Percentiles rank a stretch among this genome's conserved stretches.
Evolutionary conservation across 1,139 yeast species (phyloP).

Genomic region (Geotrichum histeridarum): DNA sequence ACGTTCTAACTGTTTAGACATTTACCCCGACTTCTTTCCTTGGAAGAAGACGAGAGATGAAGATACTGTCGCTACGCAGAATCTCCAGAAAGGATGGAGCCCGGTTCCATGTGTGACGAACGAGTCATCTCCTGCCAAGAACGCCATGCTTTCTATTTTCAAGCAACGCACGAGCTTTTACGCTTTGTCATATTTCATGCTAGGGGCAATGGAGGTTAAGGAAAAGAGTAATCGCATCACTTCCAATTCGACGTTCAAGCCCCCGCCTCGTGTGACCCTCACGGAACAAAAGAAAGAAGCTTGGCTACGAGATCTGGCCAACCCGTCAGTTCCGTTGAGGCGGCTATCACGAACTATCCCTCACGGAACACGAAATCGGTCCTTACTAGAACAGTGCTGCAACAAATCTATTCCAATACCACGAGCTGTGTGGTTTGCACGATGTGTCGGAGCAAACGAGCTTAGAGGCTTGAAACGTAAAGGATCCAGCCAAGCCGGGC

Average conservation of each 20-base stretch:
- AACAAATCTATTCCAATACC: slow-evolving; percentile 60
- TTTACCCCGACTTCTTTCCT: slow-evolving; percentile 73
- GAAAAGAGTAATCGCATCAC: slow-evolving; percentile 60
- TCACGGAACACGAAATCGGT: slow-evolving; percentile 76
- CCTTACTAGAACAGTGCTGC: slow-evolving; percentile 66
- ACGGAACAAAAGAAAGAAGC: slow-evolving; percentile 79
- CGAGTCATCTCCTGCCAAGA: slow-evolving; percentile 39
- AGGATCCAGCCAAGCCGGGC: slow-evolving; percentile 30
- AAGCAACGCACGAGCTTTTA: slow-evolving; percentile 50
- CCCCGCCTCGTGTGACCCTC: slow-evolving; percentile 82
- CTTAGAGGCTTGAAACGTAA: slow-evolving; percentile 62
- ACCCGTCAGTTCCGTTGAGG: slow-evolving; percentile 58
- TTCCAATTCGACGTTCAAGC: slow-evolving; percentile 54
- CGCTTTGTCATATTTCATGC: slow-evolving; percentile 57
- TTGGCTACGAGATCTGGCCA: slow-evolving; percentile 78
- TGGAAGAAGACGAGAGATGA: slow-evolving; percentile 58
- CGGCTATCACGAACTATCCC: slow-evolving; percentile 78
- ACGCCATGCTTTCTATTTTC: slow-evolving; percentile 33
- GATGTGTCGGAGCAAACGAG: slow-evolving; percentile 82
- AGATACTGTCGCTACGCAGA: slow-evolving; percentile 46
- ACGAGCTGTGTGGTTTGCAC: slow-evolving; percentile 85
- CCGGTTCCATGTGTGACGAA: slow-evolving; percentile 53
- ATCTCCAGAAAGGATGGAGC: slow-evolving; percentile 55
- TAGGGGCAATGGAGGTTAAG: slow-evolving; percentile 61
- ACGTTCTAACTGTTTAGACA: slow-evolving; percentile 22